Evolutionary conservation across 192 early-diverging fungal genomes (phyloP), one percentile per base, ranked within the genome.

Genomic region (Oehlia diaphana): DNA sequence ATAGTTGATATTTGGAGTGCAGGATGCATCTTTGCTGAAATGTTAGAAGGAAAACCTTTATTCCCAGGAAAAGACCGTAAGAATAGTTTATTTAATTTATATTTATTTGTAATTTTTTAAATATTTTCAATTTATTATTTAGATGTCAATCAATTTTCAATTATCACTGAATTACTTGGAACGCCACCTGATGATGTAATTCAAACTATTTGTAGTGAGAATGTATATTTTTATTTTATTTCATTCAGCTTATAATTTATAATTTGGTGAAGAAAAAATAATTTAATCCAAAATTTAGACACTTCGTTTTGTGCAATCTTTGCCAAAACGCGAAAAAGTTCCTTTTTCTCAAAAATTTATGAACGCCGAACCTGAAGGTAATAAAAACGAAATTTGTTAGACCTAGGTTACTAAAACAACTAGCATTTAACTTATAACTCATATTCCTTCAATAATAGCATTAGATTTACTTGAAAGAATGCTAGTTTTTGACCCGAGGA

Each of bases 131-230:
- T 39, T 63, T 33, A 19, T 67, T 16, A 35, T 70, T 13, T 82
- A 93, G 92, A 98, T 78, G 95, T 98, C 9, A 87, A 98, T 88
- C 96, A 98, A 88, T 98, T 98, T 82, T 96, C 96, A 2, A 96
- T 96, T 78, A 96, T 98, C 76, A 95, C 95, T 37, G 92, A 96
- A 82, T 85, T 98, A 35, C 89, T 98, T 39, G 96, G 96, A 47
- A 96, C 94, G 42, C 96, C 96, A 64, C 92, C 95, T 63, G 94
- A 95, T 74, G 95, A 96, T 84, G 93, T 98, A 53, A 93, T 98
- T 81, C 87, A 93, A 80, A 95, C 95, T 28, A 98, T 98, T 73
- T 92, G 92, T 81, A 96, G 95, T 84, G 96, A 95, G 81, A 96
- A 96, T 82, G 92, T 93, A 88, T 33, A 82, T 77, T 8, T 21